Conservation (phyloP, 306 rosid genomes). For the Prosopis cineraria region DNA sequence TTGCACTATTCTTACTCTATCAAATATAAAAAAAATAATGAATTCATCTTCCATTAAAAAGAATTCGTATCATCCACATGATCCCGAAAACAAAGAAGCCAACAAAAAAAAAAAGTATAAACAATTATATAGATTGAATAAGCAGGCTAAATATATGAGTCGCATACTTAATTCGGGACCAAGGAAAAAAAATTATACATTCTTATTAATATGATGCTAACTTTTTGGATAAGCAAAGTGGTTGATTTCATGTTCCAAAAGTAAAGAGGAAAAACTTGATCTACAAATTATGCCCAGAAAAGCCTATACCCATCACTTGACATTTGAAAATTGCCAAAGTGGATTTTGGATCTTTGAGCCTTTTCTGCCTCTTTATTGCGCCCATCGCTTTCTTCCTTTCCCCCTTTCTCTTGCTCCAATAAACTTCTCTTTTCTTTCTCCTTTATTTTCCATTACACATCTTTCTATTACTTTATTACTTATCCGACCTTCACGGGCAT, state of each 20-base stretch:
- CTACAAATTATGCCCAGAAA: slow-evolving; percentile 27
- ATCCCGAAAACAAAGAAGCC: not conserved
- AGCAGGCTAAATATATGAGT: not conserved
- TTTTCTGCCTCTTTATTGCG: slow-evolving; percentile 49
- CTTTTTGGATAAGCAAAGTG: slow-evolving; percentile 33
- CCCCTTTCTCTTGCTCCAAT: slow-evolving; percentile 55
- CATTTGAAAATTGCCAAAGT: slow-evolving; percentile 30
- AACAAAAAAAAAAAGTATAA: too few relatives aligned
- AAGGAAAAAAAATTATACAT: not conserved
- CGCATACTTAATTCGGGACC: not conserved
- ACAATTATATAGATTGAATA: too few relatives aligned
- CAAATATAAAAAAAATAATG: too few relatives aligned
- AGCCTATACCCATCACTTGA: slow-evolving; percentile 45
- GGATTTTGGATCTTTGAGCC: slow-evolving; percentile 43
- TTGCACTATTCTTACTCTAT: not conserved
- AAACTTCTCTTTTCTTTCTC: slow-evolving; percentile 35
- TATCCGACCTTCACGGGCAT: slow-evolving; percentile 45
- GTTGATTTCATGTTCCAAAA: slow-evolving; percentile 19
- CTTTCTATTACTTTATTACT: slow-evolving; percentile 56
- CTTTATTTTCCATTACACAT: slow-evolving; percentile 38
- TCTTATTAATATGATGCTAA: not conserved
- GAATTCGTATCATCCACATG: not conserved
- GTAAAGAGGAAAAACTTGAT: slow-evolving; percentile 3
- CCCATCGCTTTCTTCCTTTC: slow-evolving; percentile 42
- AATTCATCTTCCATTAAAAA: too few relatives aligned